Evolutionary conservation across 2,329 filamentous ascomycete genomes (phyloP).

Genomic region (Colletotrichum kahawae): DNA sequence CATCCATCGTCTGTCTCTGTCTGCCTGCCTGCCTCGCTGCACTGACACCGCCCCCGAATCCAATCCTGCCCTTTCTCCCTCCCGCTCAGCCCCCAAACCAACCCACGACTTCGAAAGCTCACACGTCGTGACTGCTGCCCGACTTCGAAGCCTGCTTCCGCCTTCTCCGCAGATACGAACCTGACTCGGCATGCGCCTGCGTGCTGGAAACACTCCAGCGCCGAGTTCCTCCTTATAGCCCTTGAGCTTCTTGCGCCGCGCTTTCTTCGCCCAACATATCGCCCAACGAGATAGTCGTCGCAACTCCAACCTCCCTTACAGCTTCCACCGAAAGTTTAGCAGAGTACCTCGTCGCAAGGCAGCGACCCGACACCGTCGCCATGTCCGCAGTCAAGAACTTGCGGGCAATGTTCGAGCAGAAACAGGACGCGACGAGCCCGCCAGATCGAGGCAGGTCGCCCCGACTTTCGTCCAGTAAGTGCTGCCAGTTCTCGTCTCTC

Average conservation of each 20-base stretch:
- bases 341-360: background rate
- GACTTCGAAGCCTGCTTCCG: background rate
- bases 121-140: background rate
- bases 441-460: conserved; percentile 75
- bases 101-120: background rate
- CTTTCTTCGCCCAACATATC: background rate
- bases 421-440: conserved; percentile 66
- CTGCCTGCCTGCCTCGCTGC: background rate
- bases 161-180: background rate
- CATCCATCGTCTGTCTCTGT: background rate
- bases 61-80: background rate
- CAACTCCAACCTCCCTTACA: background rate
- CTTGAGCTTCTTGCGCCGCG: background rate
- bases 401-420: conserved; percentile 81
- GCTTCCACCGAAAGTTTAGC: background rate
- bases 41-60: background rate
- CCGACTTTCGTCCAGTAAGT: conserved; percentile 51
- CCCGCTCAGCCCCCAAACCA: background rate
- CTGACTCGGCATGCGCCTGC: conserved; percentile 9
- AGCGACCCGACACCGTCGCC: conserved; percentile 36
- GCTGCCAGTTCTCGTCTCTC: background rate
- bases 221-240: background rate
- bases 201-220: background rate
- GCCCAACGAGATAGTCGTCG: background rate
- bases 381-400: conserved; percentile 78